These are phyloP conservation scores for Chlamydomonas eustigma DNA, from an alignment of 139 green algal species.

Conservation along the genomic window DNA sequence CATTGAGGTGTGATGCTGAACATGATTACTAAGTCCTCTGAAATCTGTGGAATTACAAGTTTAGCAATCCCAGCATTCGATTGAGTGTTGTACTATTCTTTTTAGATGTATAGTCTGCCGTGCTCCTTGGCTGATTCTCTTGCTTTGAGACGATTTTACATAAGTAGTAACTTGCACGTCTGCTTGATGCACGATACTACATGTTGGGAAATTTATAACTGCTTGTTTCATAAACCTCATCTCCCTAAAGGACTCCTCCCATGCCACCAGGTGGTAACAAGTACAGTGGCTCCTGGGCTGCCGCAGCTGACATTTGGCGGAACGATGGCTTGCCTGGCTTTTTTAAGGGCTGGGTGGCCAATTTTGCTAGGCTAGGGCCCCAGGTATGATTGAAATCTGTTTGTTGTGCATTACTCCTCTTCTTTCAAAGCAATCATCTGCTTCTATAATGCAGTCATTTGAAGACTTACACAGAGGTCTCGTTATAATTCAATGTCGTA, in stretches of 20 bases:
- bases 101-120: too few species aligned
- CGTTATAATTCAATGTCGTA: background rate
- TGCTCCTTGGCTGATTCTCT: too few species aligned
- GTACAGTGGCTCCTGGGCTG: constrained; percentile 19
- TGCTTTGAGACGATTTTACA: too few species aligned
- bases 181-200: too few species aligned
- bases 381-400: constrained; percentile 30
- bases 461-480: background rate
- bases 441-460: background rate
- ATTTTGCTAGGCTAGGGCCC: constrained; percentile 58
- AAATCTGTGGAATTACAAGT: too few species aligned
- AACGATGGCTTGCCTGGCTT: constrained; percentile 38
- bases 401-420: background rate
- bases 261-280: constrained; percentile 22
- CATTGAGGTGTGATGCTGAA: constrained; percentile 67
- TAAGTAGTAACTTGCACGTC: too few species aligned
- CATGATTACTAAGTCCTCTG: too few species aligned
- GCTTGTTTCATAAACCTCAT: too few species aligned
- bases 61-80: too few species aligned
- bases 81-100: too few species aligned
- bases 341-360: constrained; percentile 60
- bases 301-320: constrained; percentile 13
- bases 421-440: background rate
- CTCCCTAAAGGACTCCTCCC: too few species aligned
- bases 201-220: too few species aligned